A percentile compares a stretch with the other conserved stretches of the same genome.
phyloP scores from a whole-genome alignment of 2,329 filamentous ascomycete species.

The Penicillium sp. region DNA sequence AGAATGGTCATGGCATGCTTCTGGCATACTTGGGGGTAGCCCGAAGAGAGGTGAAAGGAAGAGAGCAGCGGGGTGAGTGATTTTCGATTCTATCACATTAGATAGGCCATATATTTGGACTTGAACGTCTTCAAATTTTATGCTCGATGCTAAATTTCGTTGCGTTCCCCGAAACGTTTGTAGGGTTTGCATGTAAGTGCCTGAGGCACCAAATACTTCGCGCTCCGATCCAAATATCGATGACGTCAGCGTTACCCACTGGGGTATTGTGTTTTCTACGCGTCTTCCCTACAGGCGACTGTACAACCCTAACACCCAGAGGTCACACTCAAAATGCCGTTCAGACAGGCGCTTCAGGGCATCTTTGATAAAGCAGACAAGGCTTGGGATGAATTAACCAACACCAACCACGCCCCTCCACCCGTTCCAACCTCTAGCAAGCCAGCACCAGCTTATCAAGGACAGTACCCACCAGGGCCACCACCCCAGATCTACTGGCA shows the following conservation, averaged over 20 bases:
- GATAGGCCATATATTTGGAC: constrained; percentile 7
- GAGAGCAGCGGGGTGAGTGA: constrained; percentile 5
- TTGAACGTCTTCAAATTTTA: constrained; percentile 13
- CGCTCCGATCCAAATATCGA: background rate
- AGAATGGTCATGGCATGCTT: constrained; percentile 12
- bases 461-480: constrained; percentile 15
- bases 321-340: constrained; percentile 22
- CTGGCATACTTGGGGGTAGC: constrained; percentile 19
- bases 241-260: constrained; percentile 21
- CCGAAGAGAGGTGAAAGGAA: constrained; percentile 5
- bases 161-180: constrained; percentile 2
- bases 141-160: constrained; percentile 1
- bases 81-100: constrained; percentile 9
- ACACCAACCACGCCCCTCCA: constrained; percentile 12
- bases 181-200: constrained; percentile 6
- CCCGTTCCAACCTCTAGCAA: constrained; percentile 24
- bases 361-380: constrained; percentile 25
- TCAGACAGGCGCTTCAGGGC: constrained; percentile 24
- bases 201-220: background rate
- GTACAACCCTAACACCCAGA: constrained; percentile 13
- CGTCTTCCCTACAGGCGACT: constrained; percentile 8
- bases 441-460: constrained; percentile 18
- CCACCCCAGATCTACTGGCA: constrained; percentile 25
- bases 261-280: background rate
- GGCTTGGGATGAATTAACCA: constrained; percentile 20